Base-by-base conservation (phyloP, 768 basidiomycete genomes). In the Mycena polygramma region DNA sequence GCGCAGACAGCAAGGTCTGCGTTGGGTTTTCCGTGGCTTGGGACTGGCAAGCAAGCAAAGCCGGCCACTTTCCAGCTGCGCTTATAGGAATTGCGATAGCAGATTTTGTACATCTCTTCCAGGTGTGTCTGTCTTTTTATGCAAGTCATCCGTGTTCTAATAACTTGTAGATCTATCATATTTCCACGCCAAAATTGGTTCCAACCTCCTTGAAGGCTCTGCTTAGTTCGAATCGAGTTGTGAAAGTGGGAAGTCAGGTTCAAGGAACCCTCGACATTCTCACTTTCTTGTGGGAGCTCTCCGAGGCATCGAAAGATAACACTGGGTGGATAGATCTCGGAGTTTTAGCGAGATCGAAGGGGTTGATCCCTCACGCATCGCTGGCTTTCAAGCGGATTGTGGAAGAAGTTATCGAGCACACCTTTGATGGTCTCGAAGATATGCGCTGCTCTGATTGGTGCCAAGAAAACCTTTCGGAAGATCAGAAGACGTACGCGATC, bases 111-210 rank as follows among this genome's bases (percentile, higher is more conserved):
- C 26, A 58, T 36, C 24, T 58, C 7, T 26, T 58, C 6, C 57
- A 58, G 57, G 57, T 45, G 45, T 24, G 19, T n/a, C n/a, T n/a
- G n/a, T n/a, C n/a, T n/a, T n/a, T n/a, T n/a, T n/a, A n/a, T n/a
- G n/a, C n/a, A n/a, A n/a, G n/a, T n/a, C n/a, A n/a, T n/a, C n/a
- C n/a, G n/a, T n/a, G n/a, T n/a, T n/a, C n/a, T n/a, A n/a, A n/a
- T n/a, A n/a, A n/a, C n/a, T n/a, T n/a, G n/a, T 55, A 61, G 59
- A 61, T 17, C 5, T 61, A 61, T 20, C 43, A 61, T n/a, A 61
- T 61, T 43, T 10, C 4, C 26, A 7, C 19, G 3, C 39, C 57
- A 20, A 13, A n/a, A 7, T 7, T 35, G 5, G 57, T 58, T 5
- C 57, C 57, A 9, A 24, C 19, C 6, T 30, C 46, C 9, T 49